Conservation (phyloP, 768 basidiomycete species). For the Rhizopogon roseolus region DNA sequence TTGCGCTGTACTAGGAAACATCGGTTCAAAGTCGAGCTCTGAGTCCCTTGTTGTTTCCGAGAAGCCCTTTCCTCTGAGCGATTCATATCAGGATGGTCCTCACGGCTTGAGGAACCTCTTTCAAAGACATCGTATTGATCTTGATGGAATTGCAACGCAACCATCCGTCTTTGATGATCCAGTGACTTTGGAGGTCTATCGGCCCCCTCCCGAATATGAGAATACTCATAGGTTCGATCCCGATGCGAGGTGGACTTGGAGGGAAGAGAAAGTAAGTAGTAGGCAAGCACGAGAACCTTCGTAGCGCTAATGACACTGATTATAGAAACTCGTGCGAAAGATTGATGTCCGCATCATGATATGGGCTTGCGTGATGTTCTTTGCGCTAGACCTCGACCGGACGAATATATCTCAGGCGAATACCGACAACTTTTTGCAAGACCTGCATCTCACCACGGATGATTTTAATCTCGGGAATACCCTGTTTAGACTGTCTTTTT, state of each 20-base stretch:
- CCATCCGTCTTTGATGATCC: conserved; percentile 63
- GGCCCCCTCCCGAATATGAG: conserved; percentile 51
- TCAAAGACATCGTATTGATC: conserved; percentile 24
- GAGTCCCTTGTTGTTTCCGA: not conserved
- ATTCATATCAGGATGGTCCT: conserved; percentile 20
- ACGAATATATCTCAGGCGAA: conserved; percentile 64
- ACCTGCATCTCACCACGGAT: conserved; percentile 56
- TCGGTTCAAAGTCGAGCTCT: not conserved
- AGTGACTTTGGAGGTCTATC: conserved; percentile 41
- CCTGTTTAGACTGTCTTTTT: conserved; percentile 45
- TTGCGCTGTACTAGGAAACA: not conserved
- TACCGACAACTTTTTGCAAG: conserved; percentile 62
- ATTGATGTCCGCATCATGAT: conserved; percentile 57
- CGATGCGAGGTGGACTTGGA: conserved; percentile 63
- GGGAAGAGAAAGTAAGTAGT: conserved; percentile 51
- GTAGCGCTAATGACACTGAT: not conserved
- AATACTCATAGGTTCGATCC: conserved; percentile 64
- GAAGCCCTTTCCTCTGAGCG: conserved; percentile 23
- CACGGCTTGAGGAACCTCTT: conserved; percentile 27
- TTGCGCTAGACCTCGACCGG: conserved; percentile 53
- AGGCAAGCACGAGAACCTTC: not conserved
- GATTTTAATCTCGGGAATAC: conserved; percentile 65
- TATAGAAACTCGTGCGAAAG: conserved; percentile 48
- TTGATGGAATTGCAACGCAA: conserved; percentile 54
- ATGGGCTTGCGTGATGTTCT: conserved; percentile 64